These are phyloP conservation scores for Acrocalymma vagum DNA, from an alignment of 2,329 filamentous ascomycete genomes.

Conservation along the genomic window DNA sequence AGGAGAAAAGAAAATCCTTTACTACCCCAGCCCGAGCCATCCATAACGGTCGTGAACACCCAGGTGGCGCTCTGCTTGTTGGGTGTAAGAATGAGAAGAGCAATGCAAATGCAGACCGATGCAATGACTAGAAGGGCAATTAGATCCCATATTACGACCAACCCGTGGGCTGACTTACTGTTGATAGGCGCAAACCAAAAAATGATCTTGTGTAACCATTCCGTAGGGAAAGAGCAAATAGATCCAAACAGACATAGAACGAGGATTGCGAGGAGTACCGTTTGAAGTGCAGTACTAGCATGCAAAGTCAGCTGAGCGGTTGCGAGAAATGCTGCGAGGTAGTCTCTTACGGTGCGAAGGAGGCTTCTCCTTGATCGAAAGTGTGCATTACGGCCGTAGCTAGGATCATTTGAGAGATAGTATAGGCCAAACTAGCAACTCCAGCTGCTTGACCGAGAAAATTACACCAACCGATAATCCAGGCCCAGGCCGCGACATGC, in stretches of 20 bases:
- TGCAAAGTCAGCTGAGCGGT: constrained; percentile 5
- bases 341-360: constrained; percentile 64
- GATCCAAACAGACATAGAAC: constrained; percentile 64
- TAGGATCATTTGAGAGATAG: constrained; percentile 70
- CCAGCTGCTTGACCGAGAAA: constrained; percentile 71
- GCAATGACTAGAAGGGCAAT: constrained; percentile 66
- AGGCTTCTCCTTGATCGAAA: constrained; percentile 59
- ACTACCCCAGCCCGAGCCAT: constrained; percentile 70
- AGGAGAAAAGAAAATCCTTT: constrained; percentile 70
- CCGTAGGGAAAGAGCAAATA: constrained; percentile 71
- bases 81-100: constrained; percentile 65
- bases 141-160: constrained; percentile 1
- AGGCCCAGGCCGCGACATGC: constrained; percentile 69
- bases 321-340: background rate
- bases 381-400: constrained; percentile 70
- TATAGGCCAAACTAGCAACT: constrained; percentile 69
- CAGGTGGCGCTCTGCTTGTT: constrained; percentile 66
- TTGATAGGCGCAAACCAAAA: constrained; percentile 74
- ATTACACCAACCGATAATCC: constrained; percentile 74
- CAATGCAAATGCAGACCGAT: constrained; percentile 67
- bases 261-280: constrained; percentile 65
- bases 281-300: constrained; percentile 64
- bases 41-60: constrained; percentile 69
- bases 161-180: constrained; percentile 46
- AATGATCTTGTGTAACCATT: constrained; percentile 66